Base-by-base conservation (phyloP, 257 asterid species). In the Solanum sitiens region DNA sequence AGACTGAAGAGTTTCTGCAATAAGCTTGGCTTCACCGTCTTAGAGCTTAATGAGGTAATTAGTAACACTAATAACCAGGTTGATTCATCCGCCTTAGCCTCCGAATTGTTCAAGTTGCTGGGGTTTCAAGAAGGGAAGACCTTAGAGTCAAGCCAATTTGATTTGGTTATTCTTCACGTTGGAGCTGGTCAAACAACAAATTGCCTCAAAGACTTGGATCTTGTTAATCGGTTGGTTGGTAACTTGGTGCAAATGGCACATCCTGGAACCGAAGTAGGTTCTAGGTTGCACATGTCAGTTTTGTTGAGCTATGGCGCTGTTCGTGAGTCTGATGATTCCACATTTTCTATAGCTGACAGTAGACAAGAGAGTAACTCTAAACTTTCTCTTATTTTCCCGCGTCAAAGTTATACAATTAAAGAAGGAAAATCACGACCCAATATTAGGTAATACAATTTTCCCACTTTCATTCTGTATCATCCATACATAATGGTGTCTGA, bases 361-460 rank as follows among this genome's bases (percentile, higher is more conserved):
- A 87, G 88, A 56, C 77, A 76, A 15, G 90, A 89, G 90, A 86
- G 42, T 44, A 91, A 87, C 21, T 37, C 90, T 44, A 93, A 93
- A 77, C 90, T 95, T 87, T 89, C 93, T 68, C 65, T 10, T 79
- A 84, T 95, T 68, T 85, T 89, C 79, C 99, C 98, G 2, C 92
- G 92, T 84, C 99, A 96, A 92, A 96, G 99, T 90, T 96, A 93
- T 91, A 93, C 90, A 88, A 68, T 92, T 87, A 96, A 94, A 91
- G 94, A 91, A 83, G 98, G 96, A 83, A 92, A 92, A 90, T 91
- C 90, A 14, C 91, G 98, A 50, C 91, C 85, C 53, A 92, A 94
- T 89, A 84, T 95, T 83, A 94, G 99, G 99, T 95, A 47, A 39
- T 88, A 76, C 86, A 37, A 27, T 59, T 21, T 65, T n/a, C 21